A percentile compares a stretch with the other conserved stretches of the same genome.
phyloP scores from a whole-genome alignment of 805 yeast genomes.

The Candida cerambycidarum region DNA sequence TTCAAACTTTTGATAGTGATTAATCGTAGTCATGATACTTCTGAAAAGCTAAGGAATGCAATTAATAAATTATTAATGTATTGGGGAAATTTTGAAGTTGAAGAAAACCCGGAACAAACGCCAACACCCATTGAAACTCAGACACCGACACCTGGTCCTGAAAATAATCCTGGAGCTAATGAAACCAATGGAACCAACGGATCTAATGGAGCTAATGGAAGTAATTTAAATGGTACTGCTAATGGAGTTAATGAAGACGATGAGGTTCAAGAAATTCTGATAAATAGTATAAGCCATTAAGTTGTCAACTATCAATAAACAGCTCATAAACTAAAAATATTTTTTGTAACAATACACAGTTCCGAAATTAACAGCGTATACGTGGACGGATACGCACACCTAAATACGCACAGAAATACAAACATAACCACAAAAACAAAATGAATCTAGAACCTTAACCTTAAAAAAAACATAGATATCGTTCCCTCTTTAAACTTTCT shows the following conservation, averaged over 20 bases:
- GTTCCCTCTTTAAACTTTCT: no score
- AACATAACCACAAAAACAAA: no score
- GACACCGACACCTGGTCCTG: conserved; percentile 1
- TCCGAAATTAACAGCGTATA: no score
- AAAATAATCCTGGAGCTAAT: neutral
- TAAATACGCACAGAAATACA: no score
- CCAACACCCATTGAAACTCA: conserved; percentile 1
- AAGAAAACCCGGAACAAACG: conserved; percentile 15
- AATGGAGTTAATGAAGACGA: neutral
- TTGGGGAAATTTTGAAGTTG: conserved; percentile 19
- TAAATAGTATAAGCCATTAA: neutral
- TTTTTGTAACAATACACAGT: no score
- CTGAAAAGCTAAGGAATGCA: conserved; percentile 4
- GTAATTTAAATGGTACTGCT: neutral
- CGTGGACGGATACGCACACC: no score
- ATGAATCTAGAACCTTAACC: no score
- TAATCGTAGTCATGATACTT: conserved; percentile 20
- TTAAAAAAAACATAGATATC: no score
- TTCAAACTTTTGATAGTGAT: conserved; percentile 31
- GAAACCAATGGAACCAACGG: neutral
- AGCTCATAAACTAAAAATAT: neutral
- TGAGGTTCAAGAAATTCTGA: neutral
- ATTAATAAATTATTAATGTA: conserved; percentile 20
- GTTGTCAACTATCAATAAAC: neutral
- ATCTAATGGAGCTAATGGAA: neutral